Evolutionary conservation across 1,284 basidiomycete genomes (phyloP), one percentile per base, ranked within the genome.

Genomic region (Malassezia pachydermatis): DNA sequence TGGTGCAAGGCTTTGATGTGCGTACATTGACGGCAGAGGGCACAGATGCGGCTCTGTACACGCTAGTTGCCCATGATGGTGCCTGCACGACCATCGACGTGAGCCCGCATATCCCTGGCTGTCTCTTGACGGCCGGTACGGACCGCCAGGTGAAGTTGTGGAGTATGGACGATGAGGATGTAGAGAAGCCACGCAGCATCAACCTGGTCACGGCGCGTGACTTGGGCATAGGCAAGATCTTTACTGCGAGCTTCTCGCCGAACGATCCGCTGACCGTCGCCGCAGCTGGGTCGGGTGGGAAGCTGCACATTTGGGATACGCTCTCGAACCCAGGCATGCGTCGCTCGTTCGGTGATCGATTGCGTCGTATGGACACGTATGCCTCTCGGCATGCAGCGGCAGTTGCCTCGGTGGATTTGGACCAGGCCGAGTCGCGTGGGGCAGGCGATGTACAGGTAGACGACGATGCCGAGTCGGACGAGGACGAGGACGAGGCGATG

Each of bases 181-280:
- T 20, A 17, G 41, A 13, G 25, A 45, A 41, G 41, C 54, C 53
- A 3, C 42, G 37, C 2, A 54, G 55, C 5, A 86, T 96, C 67
- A 88, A 83, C 71, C 77, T 98, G 59, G 88, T 89, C 5, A 84
- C 84, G 0, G 84, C 83, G 10, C 76, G 89, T 54, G 90, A 99
- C 73, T 77, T 99, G n/a, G 90, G 88, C 35, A 81, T 95, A 40
- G 92, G 92, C 72, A 94, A 94, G 76, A 84, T 98, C 16, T 98
- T 98, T 74, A 84, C 88, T 1, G 78, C 84, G 0, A 77, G 79
- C 3, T 96, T 86, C 77, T 90, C 86, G 19, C 92, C 94, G 0
- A 88, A 96, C 71, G 86, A 94, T 63, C 84, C 90, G 0, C 80
- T 96, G 44, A 94, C 88, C 1, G 73, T 99, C 37, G 92, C 90